A percentile compares a stretch with the other conserved stretches of the same genome.
phyloP scores from a whole-genome alignment of 2,329 filamentous ascomycete genomes.

The Phaeosphaeriaceae sp. region DNA sequence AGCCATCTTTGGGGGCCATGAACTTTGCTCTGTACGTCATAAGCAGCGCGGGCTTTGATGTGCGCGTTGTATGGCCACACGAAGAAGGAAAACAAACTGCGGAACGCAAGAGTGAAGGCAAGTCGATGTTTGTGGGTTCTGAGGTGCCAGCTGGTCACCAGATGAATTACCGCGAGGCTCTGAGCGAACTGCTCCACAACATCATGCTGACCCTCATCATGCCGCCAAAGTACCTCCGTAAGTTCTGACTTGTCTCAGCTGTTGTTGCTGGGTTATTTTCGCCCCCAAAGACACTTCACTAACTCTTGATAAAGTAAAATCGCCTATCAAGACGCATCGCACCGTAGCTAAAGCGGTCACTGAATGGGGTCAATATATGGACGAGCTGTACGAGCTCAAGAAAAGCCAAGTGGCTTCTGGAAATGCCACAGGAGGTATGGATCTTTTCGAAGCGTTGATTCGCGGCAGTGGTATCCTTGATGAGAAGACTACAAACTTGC shows the following conservation, averaged over 20 bases:
- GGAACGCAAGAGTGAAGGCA: slow-evolving; percentile 27
- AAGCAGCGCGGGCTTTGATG: slow-evolving; percentile 75
- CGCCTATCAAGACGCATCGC: slow-evolving; percentile 56
- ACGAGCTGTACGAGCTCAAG: slow-evolving; percentile 71
- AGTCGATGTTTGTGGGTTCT: slow-evolving; percentile 43
- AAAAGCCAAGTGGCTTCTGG: slow-evolving; percentile 51
- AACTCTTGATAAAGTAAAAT: slow-evolving; percentile 29
- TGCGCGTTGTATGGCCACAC: slow-evolving; percentile 64
- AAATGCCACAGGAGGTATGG: slow-evolving; percentile 55
- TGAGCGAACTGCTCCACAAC: slow-evolving; percentile 67
- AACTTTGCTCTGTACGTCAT: slow-evolving; percentile 65
- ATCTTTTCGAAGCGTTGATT: slow-evolving; percentile 60
- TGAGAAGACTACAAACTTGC: slow-evolving; percentile 38
- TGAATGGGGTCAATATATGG: slow-evolving; percentile 74
- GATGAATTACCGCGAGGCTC: slow-evolving; percentile 70
- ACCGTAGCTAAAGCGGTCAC: slow-evolving; percentile 61
- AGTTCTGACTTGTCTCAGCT: slow-evolving; percentile 23
- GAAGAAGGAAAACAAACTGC: slow-evolving; percentile 55
- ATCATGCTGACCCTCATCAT: slow-evolving; percentile 68
- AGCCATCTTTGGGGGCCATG: slow-evolving; percentile 71
- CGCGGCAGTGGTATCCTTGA: slow-evolving; percentile 42
- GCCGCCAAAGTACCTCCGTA: slow-evolving; percentile 64
- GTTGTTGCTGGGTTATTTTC: neutral
- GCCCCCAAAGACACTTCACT: neutral
- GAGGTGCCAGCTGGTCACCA: slow-evolving; percentile 48